Evolutionary conservation across 331 rosid species (phyloP).

Genomic region (Phaseolus coccineus): DNA sequence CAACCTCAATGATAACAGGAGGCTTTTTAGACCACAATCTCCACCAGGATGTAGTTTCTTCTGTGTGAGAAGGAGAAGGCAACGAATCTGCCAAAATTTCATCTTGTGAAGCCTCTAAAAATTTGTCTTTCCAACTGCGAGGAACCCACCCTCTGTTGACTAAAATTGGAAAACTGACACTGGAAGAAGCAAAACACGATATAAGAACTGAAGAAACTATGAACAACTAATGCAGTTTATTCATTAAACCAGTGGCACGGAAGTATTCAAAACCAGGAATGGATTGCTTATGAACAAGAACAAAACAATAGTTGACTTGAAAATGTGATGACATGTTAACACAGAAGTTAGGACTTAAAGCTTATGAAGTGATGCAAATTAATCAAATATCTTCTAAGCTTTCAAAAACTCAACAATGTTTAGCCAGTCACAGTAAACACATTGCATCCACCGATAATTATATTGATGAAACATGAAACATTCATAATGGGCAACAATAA

Average conservation of each 20-base stretch:
- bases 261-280: slow-evolving; percentile 28
- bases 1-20: slow-evolving; percentile 63
- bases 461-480: slow-evolving; percentile 24
- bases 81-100: slow-evolving; percentile 48
- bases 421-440: not conserved
- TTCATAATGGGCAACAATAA: slow-evolving; percentile 2
- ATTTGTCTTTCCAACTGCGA: slow-evolving; percentile 83
- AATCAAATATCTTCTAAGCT: not conserved
- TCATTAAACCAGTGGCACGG: slow-evolving; percentile 6
- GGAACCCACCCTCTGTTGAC: slow-evolving; percentile 99
- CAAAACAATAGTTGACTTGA: not conserved
- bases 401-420: not conserved
- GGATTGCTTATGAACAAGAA: slow-evolving; percentile 5
- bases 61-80: slow-evolving; percentile 50
- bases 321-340: slow-evolving; percentile 25
- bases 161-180: slow-evolving; percentile 70
- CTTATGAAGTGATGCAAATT: slow-evolving; percentile 1
- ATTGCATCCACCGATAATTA: slow-evolving; percentile 18
- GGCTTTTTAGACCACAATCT: slow-evolving; percentile 73
- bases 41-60: slow-evolving; percentile 81
- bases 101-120: slow-evolving; percentile 52
- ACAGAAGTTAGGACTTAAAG: not conserved
- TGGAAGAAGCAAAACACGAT: slow-evolving; percentile 51
- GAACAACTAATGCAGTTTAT: slow-evolving; percentile 9
- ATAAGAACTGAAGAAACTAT: slow-evolving; percentile 41